phyloP scores from a whole-genome alignment of 495 filamentous ascomycete genomes.

The Penicillium bovifimosum region DNA sequence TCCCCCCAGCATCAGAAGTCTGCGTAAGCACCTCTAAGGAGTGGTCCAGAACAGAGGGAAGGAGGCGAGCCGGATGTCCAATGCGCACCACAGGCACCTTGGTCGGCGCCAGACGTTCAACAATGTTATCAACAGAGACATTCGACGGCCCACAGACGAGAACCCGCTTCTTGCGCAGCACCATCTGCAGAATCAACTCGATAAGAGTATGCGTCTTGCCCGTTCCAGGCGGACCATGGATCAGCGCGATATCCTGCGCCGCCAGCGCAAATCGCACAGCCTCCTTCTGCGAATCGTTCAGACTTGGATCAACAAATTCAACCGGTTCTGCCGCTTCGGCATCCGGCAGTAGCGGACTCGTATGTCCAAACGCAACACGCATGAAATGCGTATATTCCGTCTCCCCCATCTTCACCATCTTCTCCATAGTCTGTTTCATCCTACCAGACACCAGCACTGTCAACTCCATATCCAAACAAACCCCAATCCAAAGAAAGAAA shows the following conservation, averaged over 20 bases:
- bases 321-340: constrained; percentile 55
- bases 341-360: constrained; percentile 32
- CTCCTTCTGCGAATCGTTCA: constrained; percentile 89
- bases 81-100: constrained; percentile 84
- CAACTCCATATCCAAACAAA: too few relatives aligned
- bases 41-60: constrained; percentile 82
- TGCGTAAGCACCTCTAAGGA: constrained; percentile 90
- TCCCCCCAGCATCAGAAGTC: constrained; percentile 80
- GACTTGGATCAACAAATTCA: constrained; percentile 68
- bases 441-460: constrained; percentile 33
- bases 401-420: constrained; percentile 65
- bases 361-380: constrained; percentile 72
- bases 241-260: constrained; percentile 78
- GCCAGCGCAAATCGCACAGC: constrained; percentile 85
- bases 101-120: constrained; percentile 81
- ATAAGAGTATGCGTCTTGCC: constrained; percentile 98
- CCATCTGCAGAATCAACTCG: constrained; percentile 84
- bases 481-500: neutral
- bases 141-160: constrained; percentile 95
- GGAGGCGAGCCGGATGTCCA: constrained; percentile 85
- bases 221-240: constrained; percentile 93
- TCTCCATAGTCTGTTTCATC: constrained; percentile 86
- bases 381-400: constrained; percentile 68
- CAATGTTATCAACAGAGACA: constrained; percentile 96
- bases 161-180: constrained; percentile 63